phyloP scores from a whole-genome alignment of 2,329 filamentous ascomycete genomes.

The Lasiodiplodia citricola region DNA sequence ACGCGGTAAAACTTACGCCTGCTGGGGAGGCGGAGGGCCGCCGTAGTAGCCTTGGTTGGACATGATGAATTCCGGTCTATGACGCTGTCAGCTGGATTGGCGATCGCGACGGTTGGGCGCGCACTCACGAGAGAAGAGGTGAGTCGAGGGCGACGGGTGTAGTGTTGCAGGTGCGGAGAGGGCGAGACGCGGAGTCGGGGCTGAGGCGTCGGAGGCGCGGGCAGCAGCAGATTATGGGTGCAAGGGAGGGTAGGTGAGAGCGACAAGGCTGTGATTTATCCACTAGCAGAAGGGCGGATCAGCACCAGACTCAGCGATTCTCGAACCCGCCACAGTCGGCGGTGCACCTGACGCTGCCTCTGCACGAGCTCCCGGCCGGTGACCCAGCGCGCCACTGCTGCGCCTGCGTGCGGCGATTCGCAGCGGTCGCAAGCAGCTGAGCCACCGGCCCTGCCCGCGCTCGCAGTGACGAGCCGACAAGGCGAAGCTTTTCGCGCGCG shows the following conservation, averaged over 20 bases:
- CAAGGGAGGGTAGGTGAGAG: constrained; percentile 8
- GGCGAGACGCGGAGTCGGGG: constrained; percentile 21
- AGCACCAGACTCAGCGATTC: constrained; percentile 16
- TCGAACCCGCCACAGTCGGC: constrained; percentile 20
- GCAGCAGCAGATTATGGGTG: constrained; percentile 12
- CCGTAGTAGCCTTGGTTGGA: constrained; percentile 47
- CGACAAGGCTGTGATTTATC: constrained; percentile 24
- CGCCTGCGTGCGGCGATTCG: neutral
- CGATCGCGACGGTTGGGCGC: neutral
- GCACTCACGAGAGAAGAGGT: neutral
- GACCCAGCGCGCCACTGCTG: constrained; percentile 14
- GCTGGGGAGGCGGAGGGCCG: constrained; percentile 27
- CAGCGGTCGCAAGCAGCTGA: neutral
- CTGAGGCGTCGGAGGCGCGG: neutral
- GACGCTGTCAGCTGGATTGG: constrained; percentile 2
- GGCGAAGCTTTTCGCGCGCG: constrained; percentile 15
- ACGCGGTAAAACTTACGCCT: neutral
- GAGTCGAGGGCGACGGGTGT: neutral
- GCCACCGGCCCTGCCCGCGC: constrained; percentile 9
- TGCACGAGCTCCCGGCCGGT: constrained; percentile 2
- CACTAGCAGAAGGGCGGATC: constrained; percentile 20
- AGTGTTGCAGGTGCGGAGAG: neutral
- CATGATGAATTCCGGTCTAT: constrained; percentile 34
- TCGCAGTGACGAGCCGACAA: neutral
- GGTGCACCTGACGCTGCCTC: constrained; percentile 15